Conservation (phyloP, 768 basidiomycete species). For the Rubroboletus satanas region DNA sequence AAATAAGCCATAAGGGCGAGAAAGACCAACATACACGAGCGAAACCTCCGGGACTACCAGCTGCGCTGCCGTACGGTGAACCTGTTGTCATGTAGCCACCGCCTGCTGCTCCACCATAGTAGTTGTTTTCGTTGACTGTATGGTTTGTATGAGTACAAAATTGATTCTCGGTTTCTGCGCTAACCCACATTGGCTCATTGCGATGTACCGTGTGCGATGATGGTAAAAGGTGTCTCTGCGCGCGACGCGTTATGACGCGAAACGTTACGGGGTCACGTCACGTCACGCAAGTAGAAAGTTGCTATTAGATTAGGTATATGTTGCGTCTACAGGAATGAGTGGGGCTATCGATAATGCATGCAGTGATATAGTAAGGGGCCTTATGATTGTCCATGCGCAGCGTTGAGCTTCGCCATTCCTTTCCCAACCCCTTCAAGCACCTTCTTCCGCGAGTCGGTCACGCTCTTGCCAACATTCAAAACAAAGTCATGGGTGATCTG, state of each 20-base stretch:
- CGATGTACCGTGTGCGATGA: neutral
- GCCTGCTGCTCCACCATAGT: slow-evolving; percentile 41
- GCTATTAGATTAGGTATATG: slow-evolving; percentile 1
- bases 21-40: slow-evolving; percentile 35
- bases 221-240: neutral
- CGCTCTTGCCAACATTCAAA: slow-evolving; percentile 55
- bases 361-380: neutral
- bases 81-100: slow-evolving; percentile 59
- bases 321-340: slow-evolving; percentile 26
- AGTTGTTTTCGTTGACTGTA: slow-evolving; percentile 36
- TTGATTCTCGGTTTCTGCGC: neutral
- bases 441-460: slow-evolving; percentile 68
- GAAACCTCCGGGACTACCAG: slow-evolving; percentile 57
- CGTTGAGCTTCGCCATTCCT: slow-evolving; percentile 55
- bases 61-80: slow-evolving; percentile 53
- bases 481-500: slow-evolving; percentile 67
- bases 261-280: slow-evolving; percentile 20
- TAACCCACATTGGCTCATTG: slow-evolving; percentile 45
- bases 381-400: slow-evolving; percentile 35
- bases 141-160: slow-evolving; percentile 4
- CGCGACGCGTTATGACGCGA: slow-evolving; percentile 29
- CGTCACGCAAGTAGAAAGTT: slow-evolving; percentile 1
- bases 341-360: slow-evolving; percentile 20
- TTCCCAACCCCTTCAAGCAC: slow-evolving; percentile 69
- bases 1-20: neutral